phyloP scores from a whole-genome alignment of 2,329 filamentous ascomycete species.

The Waltergamsia citrina region DNA sequence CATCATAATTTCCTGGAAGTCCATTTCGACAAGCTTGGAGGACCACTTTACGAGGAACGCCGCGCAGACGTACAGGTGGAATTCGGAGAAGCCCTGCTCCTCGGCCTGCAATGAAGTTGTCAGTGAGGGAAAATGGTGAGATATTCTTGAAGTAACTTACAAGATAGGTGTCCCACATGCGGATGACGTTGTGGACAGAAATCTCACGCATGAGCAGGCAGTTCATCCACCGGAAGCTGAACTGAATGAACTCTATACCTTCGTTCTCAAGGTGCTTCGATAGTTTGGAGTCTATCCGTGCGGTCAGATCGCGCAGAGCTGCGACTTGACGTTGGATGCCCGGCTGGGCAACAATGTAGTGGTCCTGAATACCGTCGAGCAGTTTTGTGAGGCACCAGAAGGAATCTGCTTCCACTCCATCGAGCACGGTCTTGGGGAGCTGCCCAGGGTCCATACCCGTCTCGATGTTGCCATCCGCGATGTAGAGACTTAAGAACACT shows the following conservation, averaged over 20 bases:
- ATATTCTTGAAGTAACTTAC: constrained; percentile 38
- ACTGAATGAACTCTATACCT: constrained; percentile 96
- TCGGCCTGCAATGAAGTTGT: constrained; percentile 58
- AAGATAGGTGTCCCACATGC: constrained; percentile 99
- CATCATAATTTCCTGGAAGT: constrained; percentile 99
- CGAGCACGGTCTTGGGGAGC: constrained; percentile 78
- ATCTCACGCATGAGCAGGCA: constrained; percentile 97
- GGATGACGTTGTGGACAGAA: constrained; percentile 89
- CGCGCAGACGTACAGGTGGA: constrained; percentile 96
- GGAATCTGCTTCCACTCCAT: constrained; percentile 93
- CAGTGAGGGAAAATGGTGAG: background rate
- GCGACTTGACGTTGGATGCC: constrained; percentile 92
- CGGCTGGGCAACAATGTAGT: constrained; percentile 96
- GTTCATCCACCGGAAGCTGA: constrained; percentile 99
- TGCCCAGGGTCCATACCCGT: constrained; percentile 95
- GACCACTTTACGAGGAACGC: constrained; percentile 99
- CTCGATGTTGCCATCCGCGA: constrained; percentile 88
- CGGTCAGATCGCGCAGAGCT: constrained; percentile 80
- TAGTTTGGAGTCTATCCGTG: constrained; percentile 74
- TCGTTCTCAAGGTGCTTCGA: constrained; percentile 85
- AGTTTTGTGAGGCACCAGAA: constrained; percentile 99
- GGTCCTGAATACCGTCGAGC: constrained; percentile 97
- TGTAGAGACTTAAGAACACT: constrained; percentile 89
- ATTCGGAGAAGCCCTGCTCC: constrained; percentile 96
- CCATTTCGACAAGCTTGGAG: constrained; percentile 88